Evolutionary conservation across 352 stramenopile species (phyloP).

Genomic region (Phytophthora tentaculata): DNA sequence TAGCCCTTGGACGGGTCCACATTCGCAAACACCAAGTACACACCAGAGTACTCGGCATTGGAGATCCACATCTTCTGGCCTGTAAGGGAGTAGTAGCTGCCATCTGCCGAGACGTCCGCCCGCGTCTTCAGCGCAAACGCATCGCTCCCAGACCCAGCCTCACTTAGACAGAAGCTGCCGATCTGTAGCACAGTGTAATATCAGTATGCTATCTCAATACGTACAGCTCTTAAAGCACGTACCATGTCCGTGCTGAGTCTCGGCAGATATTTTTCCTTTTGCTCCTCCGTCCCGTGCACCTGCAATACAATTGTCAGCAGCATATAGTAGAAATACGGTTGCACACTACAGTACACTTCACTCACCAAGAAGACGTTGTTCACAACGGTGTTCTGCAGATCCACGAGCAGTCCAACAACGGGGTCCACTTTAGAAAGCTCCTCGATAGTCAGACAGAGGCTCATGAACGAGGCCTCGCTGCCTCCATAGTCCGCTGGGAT

Average conservation of each 20-base stretch:
- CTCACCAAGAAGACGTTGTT: conserved; percentile 95
- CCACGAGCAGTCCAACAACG: conserved; percentile 93
- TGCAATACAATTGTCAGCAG: conserved; percentile 25
- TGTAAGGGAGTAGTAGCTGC: conserved; percentile 95
- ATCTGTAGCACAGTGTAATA: conserved; percentile 61
- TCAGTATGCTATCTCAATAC: conserved; percentile 1
- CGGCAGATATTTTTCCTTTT: conserved; percentile 91
- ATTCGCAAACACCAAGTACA: conserved; percentile 98
- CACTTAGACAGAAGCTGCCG: conserved; percentile 96
- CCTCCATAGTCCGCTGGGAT: conserved; percentile 94
- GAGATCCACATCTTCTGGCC: conserved; percentile 99
- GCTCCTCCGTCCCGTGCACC: conserved; percentile 73
- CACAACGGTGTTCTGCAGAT: conserved; percentile 95
- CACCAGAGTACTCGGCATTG: conserved; percentile 94
- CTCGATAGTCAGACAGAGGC: conserved; percentile 95
- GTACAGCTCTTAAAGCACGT: neutral
- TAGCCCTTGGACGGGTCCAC: conserved; percentile 92
- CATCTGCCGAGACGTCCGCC: conserved; percentile 85
- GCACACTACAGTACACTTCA: neutral
- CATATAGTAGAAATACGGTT: neutral
- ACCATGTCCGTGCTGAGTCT: conserved; percentile 83
- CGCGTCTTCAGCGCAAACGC: conserved; percentile 96
- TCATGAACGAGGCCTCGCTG: conserved; percentile 95
- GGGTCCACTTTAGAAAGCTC: conserved; percentile 97
- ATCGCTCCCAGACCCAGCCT: conserved; percentile 94